A percentile compares a stretch with the other conserved stretches of the same genome.
Evolutionary conservation across 2,329 filamentous ascomycete genomes (phyloP).

Genomic region (Trichophyton rubrum): DNA sequence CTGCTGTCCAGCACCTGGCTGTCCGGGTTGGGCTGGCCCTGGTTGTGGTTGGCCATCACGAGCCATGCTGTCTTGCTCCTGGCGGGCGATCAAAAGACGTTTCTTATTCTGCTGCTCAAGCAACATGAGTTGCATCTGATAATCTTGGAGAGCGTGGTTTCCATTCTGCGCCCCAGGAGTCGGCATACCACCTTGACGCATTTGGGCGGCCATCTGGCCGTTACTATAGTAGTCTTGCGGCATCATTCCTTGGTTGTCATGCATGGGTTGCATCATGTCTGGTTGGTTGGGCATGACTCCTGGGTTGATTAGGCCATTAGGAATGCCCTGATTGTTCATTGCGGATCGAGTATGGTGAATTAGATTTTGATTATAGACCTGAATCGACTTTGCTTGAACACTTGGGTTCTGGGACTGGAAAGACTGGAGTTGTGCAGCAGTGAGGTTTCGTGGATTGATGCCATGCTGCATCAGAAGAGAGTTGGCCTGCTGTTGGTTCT

Average conservation of each 20-base stretch:
- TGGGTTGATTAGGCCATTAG: conserved; percentile 54
- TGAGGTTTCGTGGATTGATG: conserved; percentile 63
- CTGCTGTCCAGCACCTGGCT: conserved; percentile 26
- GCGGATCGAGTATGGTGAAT: conserved; percentile 64
- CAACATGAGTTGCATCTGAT: conserved; percentile 58
- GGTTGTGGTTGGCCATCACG: conserved; percentile 38
- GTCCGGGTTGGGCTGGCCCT: conserved; percentile 18
- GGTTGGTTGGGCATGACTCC: conserved; percentile 60
- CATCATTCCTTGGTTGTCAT: conserved; percentile 43
- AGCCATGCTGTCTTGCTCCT: conserved; percentile 52
- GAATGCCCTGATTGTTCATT: conserved; percentile 70
- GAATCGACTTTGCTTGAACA: conserved; percentile 69
- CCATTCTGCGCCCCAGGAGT: conserved; percentile 19
- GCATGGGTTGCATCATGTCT: conserved; percentile 67
- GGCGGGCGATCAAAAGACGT: conserved; percentile 51
- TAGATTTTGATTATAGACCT: conserved; percentile 75
- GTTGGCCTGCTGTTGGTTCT: conserved; percentile 39
- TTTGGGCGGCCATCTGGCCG: conserved; percentile 37
- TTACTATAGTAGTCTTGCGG: conserved; percentile 46
- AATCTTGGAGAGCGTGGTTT: conserved; percentile 56
- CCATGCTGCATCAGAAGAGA: conserved; percentile 46
- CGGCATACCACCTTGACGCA: conserved; percentile 16
- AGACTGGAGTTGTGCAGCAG: conserved; percentile 60
- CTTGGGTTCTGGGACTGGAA: conserved; percentile 44
- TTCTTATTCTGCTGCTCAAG: conserved; percentile 59